Evolutionary conservation across 2,329 filamentous ascomycete species (phyloP), one percentile per base, ranked within the genome.

Genomic region (Phaeophleospora eucalypticola): DNA sequence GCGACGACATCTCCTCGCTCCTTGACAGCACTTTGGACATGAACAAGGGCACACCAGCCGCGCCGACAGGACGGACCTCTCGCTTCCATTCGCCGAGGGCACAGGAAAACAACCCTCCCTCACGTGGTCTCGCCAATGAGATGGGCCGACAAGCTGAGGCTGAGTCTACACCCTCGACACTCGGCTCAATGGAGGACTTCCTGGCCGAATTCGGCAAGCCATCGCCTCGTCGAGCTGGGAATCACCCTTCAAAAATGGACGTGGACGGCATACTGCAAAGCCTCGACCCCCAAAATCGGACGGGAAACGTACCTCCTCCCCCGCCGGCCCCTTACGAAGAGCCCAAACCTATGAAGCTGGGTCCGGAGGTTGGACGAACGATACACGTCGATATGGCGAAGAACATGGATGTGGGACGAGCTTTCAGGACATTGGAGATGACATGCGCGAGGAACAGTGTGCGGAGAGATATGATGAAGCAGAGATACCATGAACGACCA

Each of bases 401-500:
- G 36, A 62, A 69, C 0, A 61, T 71, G n/a, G 75, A 78, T 63
- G 58, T 77, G n/a, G 73, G 69, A 3, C 54, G 68, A 27, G 75
- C 73, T 0, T 71, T 79, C 54, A 60, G 65, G 35, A 65, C 62
- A 52, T 53, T 82, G 52, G 70, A 72, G 17, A 59, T 64, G 10
- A 53, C 69, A 43, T 69, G 75, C 55, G 57, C 61, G 34, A 66
- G 69, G 59, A 89, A 91, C 62, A 73, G 68, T 36, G 70, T 93
- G 41, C 73, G 68, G 55, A 48, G 40, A 2, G 82, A 88, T 58
- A 73, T 73, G 43, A 65, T 67, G 16, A 65, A 59, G 53, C 87
- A 93, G 69, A 73, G 75, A 53, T 87, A 81, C 60, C 84, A 94
- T 67, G 87, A 93, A 74, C 72, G 88, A 38, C 77, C 78, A 0